Evolutionary conservation across 2,329 filamentous ascomycete species (phyloP).

Genomic region (Rugonectria rugulosa): DNA sequence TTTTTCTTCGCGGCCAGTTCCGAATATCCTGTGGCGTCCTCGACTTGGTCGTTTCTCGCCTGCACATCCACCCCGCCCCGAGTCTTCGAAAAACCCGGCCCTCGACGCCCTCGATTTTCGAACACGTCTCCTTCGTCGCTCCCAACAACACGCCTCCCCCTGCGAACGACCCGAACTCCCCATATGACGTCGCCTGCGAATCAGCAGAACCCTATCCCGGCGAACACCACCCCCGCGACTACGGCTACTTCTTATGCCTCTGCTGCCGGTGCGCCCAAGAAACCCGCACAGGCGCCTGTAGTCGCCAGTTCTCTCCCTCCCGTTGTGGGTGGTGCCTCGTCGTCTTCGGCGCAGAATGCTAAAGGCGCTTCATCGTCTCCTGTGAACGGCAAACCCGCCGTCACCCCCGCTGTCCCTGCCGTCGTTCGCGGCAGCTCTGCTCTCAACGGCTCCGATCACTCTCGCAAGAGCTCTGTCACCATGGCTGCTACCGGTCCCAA

Average conservation of each 20-base stretch:
- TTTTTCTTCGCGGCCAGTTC: conserved; percentile 22
- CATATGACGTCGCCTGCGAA: conserved; percentile 69
- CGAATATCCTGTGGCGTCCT: conserved; percentile 21
- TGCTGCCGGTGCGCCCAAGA: conserved; percentile 69
- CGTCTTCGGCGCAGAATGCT: conserved; percentile 61
- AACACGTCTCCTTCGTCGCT: conserved; percentile 31
- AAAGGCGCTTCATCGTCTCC: conserved; percentile 75
- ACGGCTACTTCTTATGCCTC: conserved; percentile 72
- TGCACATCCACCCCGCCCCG: conserved; percentile 27
- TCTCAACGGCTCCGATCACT: conserved; percentile 81
- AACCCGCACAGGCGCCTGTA: conserved; percentile 66
- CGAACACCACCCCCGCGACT: conserved; percentile 64
- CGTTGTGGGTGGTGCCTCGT: conserved; percentile 63
- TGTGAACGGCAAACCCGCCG: conserved; percentile 83
- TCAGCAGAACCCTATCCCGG: conserved; percentile 62
- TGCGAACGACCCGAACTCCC: conserved; percentile 41
- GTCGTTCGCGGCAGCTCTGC: conserved; percentile 69
- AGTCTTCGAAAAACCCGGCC: conserved; percentile 34
- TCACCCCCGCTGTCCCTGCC: conserved; percentile 72
- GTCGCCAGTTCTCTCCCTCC: conserved; percentile 63
- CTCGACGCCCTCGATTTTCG: conserved; percentile 35
- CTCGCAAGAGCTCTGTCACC: conserved; percentile 87
- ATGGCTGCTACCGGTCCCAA: conserved; percentile 85
- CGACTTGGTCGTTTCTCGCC: conserved; percentile 24
- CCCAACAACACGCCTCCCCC: conserved; percentile 37